Conservation (phyloP, 2,329 filamentous ascomycete genomes). For the Xylariaceae sp. region DNA sequence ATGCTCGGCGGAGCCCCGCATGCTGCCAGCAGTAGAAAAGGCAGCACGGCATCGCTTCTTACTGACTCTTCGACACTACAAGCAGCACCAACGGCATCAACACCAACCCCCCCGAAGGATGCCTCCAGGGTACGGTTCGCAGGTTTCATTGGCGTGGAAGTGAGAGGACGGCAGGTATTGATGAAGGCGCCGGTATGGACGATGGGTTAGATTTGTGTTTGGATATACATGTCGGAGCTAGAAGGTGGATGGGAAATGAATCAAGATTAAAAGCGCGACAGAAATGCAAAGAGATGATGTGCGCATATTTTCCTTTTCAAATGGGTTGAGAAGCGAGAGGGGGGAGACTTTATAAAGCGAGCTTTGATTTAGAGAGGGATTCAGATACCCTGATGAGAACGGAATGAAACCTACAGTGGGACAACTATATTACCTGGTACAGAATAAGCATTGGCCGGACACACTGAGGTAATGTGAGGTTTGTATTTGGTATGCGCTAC, state of each 20-base stretch:
- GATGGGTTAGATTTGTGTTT: constrained; percentile 32
- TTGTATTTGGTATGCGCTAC: no score
- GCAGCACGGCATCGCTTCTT: constrained; percentile 34
- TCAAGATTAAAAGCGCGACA: no score
- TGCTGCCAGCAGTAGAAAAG: constrained; percentile 31
- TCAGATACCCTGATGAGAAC: no score
- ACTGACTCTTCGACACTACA: constrained; percentile 38
- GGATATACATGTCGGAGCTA: not conserved
- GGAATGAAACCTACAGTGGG: no score
- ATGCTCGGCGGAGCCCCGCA: constrained; percentile 29
- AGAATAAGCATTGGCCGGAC: no score
- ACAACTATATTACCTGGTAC: no score
- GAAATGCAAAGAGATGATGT: no score
- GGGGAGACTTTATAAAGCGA: no score
- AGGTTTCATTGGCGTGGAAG: constrained; percentile 70
- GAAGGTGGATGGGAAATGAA: not conserved
- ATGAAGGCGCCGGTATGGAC: constrained; percentile 73
- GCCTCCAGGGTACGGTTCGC: constrained; percentile 65
- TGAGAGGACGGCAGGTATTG: constrained; percentile 70
- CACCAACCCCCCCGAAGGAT: constrained; percentile 40
- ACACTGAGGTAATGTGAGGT: no score
- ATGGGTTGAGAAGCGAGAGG: no score
- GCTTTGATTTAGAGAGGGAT: no score
- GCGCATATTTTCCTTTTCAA: no score
- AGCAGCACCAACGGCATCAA: constrained; percentile 22